Evolutionary conservation across 2,329 filamentous ascomycete genomes (phyloP).

Genomic region (Ilyonectria destructans): DNA sequence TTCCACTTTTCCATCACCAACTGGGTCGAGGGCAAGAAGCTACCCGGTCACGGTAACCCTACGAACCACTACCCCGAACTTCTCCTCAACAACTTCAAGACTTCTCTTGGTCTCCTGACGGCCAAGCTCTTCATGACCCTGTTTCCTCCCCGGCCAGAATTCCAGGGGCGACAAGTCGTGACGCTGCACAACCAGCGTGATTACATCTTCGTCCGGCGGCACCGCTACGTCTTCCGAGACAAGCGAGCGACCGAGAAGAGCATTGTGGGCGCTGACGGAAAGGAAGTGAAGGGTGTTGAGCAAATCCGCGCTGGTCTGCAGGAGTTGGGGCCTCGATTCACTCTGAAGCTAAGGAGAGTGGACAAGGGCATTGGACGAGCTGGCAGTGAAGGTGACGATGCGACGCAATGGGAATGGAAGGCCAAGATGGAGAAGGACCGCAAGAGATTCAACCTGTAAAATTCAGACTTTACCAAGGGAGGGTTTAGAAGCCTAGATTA

Average conservation of each 20-base stretch:
- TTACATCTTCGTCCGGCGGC: conserved; percentile 93
- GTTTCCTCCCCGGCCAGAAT: conserved; percentile 83
- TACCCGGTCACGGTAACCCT: conserved; percentile 90
- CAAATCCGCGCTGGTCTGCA: conserved; percentile 90
- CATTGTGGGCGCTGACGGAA: conserved; percentile 85
- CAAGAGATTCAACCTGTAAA: conserved; percentile 91
- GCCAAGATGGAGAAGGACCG: conserved; percentile 94
- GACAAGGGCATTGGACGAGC: conserved; percentile 87
- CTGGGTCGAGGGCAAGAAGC: conserved; percentile 89
- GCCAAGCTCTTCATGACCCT: conserved; percentile 81
- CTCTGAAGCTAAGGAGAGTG: conserved; percentile 88
- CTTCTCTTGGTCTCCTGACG: conserved; percentile 89
- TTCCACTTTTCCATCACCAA: conserved; percentile 94
- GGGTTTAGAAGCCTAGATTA: conserved; percentile 1
- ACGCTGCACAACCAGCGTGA: conserved; percentile 96
- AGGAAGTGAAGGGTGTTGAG: conserved; percentile 88
- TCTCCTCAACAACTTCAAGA: conserved; percentile 94
- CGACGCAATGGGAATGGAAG: conserved; percentile 97
- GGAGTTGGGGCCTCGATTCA: conserved; percentile 85
- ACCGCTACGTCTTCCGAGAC: conserved; percentile 94
- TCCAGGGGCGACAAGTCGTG: conserved; percentile 90
- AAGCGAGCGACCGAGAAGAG: conserved; percentile 90
- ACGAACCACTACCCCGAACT: conserved; percentile 94
- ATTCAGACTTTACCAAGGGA: background rate
- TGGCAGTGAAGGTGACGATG: conserved; percentile 79